These are phyloP conservation scores for Rhizopogon roseolus DNA, from an alignment of 768 basidiomycete genomes.

Conservation along the genomic window DNA sequence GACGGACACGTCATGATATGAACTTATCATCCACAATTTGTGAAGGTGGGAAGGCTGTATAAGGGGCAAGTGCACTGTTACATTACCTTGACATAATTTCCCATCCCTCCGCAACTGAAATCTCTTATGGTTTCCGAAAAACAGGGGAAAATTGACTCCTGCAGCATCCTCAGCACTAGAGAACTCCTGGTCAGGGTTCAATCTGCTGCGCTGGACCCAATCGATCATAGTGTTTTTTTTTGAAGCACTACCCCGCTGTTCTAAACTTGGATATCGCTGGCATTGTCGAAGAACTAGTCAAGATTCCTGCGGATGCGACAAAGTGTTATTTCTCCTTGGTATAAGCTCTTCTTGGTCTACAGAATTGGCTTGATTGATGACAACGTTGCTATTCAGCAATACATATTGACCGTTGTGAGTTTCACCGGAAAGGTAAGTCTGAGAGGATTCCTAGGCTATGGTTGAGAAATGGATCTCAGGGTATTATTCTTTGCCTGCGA, in stretches of 20 bases:
- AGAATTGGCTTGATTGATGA: conserved; percentile 28
- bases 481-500: conserved; percentile 12
- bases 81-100: conserved; percentile 9
- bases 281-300: conserved; percentile 33
- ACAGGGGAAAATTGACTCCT: conserved; percentile 22
- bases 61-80: no score
- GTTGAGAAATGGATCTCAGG: conserved; percentile 20
- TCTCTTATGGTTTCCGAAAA: conserved; percentile 19
- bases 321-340: conserved; percentile 23
- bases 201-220: conserved; percentile 39
- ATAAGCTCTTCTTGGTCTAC: conserved; percentile 16
- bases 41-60: no score
- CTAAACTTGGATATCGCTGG: conserved; percentile 35
- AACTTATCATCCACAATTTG: no score
- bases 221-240: conserved; percentile 34
- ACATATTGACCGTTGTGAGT: conserved; percentile 26
- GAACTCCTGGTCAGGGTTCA: conserved; percentile 39
- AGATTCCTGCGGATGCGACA: conserved; percentile 33
- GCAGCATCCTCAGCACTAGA: conserved; percentile 24
- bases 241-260: conserved; percentile 30
- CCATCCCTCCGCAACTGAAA: conserved; percentile 25
- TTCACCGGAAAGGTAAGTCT: conserved; percentile 32
- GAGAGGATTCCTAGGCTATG: conserved; percentile 8
- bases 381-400: conserved; percentile 35
- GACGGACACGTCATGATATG: no score